Conservation (phyloP, 805 yeast genomes). For the Naumovozyma baii region DNA sequence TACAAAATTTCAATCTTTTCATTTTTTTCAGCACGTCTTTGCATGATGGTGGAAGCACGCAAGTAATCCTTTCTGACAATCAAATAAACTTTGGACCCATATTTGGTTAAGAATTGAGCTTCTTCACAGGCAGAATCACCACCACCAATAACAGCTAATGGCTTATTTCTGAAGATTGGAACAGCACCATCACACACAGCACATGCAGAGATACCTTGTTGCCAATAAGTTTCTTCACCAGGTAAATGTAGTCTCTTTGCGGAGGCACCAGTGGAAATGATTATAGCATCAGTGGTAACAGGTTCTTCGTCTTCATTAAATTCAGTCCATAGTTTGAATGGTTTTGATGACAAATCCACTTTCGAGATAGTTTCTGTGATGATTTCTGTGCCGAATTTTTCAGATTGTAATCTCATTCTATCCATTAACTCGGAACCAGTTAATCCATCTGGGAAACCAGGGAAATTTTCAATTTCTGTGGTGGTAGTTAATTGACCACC, state of each 20-base stretch:
- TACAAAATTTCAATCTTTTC: slow-evolving; percentile 85
- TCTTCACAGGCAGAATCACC: slow-evolving; percentile 99
- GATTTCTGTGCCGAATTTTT: slow-evolving; percentile 82
- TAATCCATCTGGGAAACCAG: slow-evolving; percentile 94
- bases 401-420: slow-evolving; percentile 81
- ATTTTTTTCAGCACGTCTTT: slow-evolving; percentile 74
- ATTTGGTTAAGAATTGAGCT: slow-evolving; percentile 92
- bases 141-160: slow-evolving; percentile 96
- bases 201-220: slow-evolving; percentile 97
- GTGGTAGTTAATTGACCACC: slow-evolving; percentile 99
- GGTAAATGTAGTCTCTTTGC: slow-evolving; percentile 91
- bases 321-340: slow-evolving; percentile 96
- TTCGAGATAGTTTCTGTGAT: slow-evolving; percentile 92
- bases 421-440: slow-evolving; percentile 87
- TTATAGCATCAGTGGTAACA: slow-evolving; percentile 82
- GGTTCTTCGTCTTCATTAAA: slow-evolving; percentile 89
- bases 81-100: slow-evolving; percentile 90
- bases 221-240: slow-evolving; percentile 98
- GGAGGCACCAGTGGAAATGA: slow-evolving; percentile 95
- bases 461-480: slow-evolving; percentile 97
- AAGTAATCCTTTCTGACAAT: slow-evolving; percentile 89
- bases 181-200: slow-evolving; percentile 99
- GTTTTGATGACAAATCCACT: slow-evolving; percentile 77
- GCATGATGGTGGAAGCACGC: slow-evolving; percentile 96
- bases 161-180: slow-evolving; percentile 96